These are phyloP conservation scores for Aspergillus olivimuriae DNA, from an alignment of 495 filamentous ascomycete species.

Conservation along the genomic window DNA sequence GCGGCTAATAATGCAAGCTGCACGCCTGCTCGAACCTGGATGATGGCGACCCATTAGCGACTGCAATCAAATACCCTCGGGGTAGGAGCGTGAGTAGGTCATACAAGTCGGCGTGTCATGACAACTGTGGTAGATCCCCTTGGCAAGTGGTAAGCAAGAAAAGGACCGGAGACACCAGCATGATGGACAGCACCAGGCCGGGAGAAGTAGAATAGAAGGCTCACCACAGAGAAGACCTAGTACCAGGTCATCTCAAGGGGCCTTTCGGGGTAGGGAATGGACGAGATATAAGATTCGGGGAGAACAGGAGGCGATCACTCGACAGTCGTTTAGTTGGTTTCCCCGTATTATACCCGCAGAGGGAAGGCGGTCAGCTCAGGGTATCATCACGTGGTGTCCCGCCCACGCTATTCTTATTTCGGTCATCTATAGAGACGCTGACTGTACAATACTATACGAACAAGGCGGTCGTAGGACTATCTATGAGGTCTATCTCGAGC, in stretches of 20 bases:
- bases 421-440: too few species aligned
- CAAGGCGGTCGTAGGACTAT: neutral
- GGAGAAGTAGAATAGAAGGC: slow-evolving; percentile 7
- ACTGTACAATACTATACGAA: neutral
- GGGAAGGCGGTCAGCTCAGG: slow-evolving; percentile 16
- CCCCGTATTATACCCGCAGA: too few species aligned
- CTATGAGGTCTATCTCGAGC: neutral
- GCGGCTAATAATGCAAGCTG: slow-evolving; percentile 66
- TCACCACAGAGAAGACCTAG: slow-evolving; percentile 27
- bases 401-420: too few species aligned
- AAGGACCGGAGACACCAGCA: slow-evolving; percentile 19
- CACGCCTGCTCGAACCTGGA: slow-evolving; percentile 68
- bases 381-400: too few species aligned
- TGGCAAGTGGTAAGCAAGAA: slow-evolving; percentile 26
- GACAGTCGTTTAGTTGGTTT: neutral
- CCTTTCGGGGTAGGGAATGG: slow-evolving; percentile 1
- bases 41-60: neutral
- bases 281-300: neutral
- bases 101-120: slow-evolving; percentile 46
- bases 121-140: slow-evolving; percentile 22
- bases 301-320: slow-evolving; percentile 11
- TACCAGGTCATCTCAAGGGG: slow-evolving; percentile 22
- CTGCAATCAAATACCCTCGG: slow-evolving; percentile 4
- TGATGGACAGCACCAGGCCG: slow-evolving; percentile 13
- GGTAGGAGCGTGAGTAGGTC: slow-evolving; percentile 4